Evolutionary conservation across 768 basidiomycete genomes (phyloP), one percentile per base, ranked within the genome.

Genomic region (Amanita exitialis): DNA sequence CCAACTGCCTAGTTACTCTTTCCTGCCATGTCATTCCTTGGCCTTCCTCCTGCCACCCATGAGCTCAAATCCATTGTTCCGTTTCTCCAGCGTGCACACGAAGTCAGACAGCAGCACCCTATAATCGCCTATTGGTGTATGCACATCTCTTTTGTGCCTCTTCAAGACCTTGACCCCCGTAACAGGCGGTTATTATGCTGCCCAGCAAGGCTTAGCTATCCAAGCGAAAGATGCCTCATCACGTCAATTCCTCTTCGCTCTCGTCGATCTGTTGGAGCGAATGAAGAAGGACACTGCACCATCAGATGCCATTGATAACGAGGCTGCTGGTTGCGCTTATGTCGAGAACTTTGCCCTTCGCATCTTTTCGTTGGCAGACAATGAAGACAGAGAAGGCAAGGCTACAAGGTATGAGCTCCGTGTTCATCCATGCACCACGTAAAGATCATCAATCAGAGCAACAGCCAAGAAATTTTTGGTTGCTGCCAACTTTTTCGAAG

Each of bases 391-490:
- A 41, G 75, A 69, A 12, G 91, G 86, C 1, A 73, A 70, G 39
- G 81, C 86, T 12, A 87, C 83, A 30, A 82, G 86, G 90, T 91
- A 58, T 49, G 72, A 37, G 16, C 5, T 25, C 6, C 32, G 7
- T 6, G 9, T 20, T 36, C 13, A 5, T 20, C 10, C 38, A 25
- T 36, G 13, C 13, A 36, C 20, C 18, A 23, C 32, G n/a, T 34
- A 23, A 10, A 13, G 35, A 48, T 38, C 36, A 9, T 38, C 55
- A 56, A 58, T 54, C 23, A 94, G 91, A 62, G 77, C 80, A 16
- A 98, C 94, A 1, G 92, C 95, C 4, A 88, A 86, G 62, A 95
- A 94, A 66, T 98, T 98, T 64, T 73, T 97, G 3, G 95, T 92
- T 12, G 91, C 95, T 28, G 85, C 91, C 47, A 90, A 91, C 63